phyloP scores from a whole-genome alignment of 208 protist genomes.

The Trypanosomatidae sp. region DNA sequence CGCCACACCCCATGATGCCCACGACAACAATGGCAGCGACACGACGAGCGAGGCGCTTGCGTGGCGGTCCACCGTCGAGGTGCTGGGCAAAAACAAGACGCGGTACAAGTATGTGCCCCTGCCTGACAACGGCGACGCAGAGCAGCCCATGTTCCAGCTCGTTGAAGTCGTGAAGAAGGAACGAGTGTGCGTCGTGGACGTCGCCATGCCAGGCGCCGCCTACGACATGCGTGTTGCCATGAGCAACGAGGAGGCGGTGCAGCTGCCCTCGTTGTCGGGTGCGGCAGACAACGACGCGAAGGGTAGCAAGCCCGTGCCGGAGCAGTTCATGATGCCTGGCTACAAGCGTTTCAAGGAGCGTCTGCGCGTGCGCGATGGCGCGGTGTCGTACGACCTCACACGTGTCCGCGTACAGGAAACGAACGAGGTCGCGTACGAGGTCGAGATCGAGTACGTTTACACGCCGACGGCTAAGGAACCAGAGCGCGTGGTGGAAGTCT shows the following conservation, averaged over 20 bases:
- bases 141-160: conserved; percentile 5
- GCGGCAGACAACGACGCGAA: conserved; percentile 5
- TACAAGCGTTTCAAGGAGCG: conserved; percentile 47
- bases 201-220: conserved; percentile 21
- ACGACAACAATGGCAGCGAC: too few relatives aligned
- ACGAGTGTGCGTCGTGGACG: conserved; percentile 39
- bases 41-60: too few relatives aligned
- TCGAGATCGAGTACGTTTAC: conserved; percentile 60
- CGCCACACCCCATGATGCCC: too few relatives aligned
- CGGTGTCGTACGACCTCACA: conserved; percentile 57
- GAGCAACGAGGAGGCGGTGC: conserved; percentile 13
- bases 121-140: conserved; percentile 9
- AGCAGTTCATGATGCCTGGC: too few relatives aligned
- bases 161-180: conserved; percentile 25
- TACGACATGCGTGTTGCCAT: conserved; percentile 66
- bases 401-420: conserved; percentile 9
- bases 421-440: conserved; percentile 20
- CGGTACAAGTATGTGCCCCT: too few relatives aligned
- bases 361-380: conserved; percentile 15
- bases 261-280: conserved; percentile 2
- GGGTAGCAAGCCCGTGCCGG: too few relatives aligned
- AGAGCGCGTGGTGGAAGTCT: too few relatives aligned
- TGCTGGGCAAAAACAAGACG: too few relatives aligned
- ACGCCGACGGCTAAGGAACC: too few relatives aligned
- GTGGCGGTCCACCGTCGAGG: too few relatives aligned